Conservation (phyloP, 2,329 filamentous ascomycete species). For the Claviceps citrina region DNA sequence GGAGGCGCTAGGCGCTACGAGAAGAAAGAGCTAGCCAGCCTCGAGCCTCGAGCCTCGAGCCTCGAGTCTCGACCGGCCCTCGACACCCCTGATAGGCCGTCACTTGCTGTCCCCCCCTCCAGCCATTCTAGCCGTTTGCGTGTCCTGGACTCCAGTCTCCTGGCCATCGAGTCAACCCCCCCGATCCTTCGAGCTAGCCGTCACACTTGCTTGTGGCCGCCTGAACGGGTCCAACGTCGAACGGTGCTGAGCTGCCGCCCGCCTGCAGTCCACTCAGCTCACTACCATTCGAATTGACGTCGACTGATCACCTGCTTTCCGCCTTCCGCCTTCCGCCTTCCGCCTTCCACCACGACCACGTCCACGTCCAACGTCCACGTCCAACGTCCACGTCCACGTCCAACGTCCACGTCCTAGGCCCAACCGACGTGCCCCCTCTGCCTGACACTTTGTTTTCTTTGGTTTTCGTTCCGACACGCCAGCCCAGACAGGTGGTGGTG, state of each 20-base stretch:
- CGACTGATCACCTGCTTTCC: not conserved
- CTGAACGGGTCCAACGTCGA: slow-evolving; percentile 4
- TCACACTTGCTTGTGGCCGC: slow-evolving; percentile 1
- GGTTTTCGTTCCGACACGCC: not conserved
- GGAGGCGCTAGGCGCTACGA: not conserved
- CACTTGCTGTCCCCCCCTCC: not conserved
- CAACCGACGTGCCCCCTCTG: slow-evolving; percentile 2
- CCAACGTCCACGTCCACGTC: too few relatives aligned
- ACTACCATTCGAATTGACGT: not conserved
- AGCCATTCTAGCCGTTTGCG: not conserved
- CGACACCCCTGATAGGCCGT: too few relatives aligned
- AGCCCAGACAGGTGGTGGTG: not conserved
- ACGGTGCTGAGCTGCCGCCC: slow-evolving; percentile 3
- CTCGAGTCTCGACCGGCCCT: not conserved
- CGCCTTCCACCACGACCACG: too few relatives aligned
- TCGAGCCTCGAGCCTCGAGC: too few relatives aligned
- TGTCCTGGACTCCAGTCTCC: too few relatives aligned
- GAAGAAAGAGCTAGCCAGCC: not conserved
- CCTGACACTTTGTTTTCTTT: not conserved
- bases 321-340: too few relatives aligned
- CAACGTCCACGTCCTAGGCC: not conserved
- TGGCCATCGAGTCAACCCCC: not conserved
- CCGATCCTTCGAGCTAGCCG: slow-evolving; percentile 3
- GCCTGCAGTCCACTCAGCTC: slow-evolving; percentile 7
- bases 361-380: too few relatives aligned